Base-by-base conservation (phyloP, 495 filamentous ascomycete species). In the Saxispiralis lemnorum region DNA sequence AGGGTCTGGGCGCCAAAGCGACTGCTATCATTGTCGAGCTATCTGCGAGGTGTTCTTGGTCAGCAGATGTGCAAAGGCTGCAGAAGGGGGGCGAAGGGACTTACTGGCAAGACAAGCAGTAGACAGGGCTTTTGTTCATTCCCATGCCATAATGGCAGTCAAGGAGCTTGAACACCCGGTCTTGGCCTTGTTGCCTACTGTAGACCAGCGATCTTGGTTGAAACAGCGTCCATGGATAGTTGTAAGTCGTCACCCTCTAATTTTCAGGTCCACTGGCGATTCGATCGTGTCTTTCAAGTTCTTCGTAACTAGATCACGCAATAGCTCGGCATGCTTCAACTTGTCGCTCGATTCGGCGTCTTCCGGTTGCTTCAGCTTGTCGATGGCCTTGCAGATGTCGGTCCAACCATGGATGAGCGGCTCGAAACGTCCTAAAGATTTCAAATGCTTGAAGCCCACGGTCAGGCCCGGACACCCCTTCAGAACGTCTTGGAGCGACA, bases 391-490 rank as follows among this genome's bases (percentile, higher is more conserved):
- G 14, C 58, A 44, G 35, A 84, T 65, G 28, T 67, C 59, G 3
- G 63, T 51, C 79, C 79, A 84, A 17, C 78, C 67, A 57, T 83
- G 73, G 31, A 83, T 70, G 31, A 83, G 70, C 0, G 73, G 71
- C 54, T 71, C 58, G 55, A 82, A 82, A 0, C 72, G 73, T 0
- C 63, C 63, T 14, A 56, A 56, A 52, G 82, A 79, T 37, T 72
- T 69, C 4, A 83, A 60, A 0, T 70, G 67, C 38, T 72, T 60
- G 11, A 83, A 57, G 13, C 63, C 69, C 30, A 71, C 66, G 0
- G 76, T 76, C 12, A 82, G 66, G 16, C 78, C 74, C 2, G 75
- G 73, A 51, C 81, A 83, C 17, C 67, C 70, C 21, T 66, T 63
- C 35, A 82, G 59, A 6, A 78, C 67, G 13, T 63, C 61, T 14